Conservation (phyloP, 495 filamentous ascomycete species). For the Evansstolkia leycettana region DNA sequence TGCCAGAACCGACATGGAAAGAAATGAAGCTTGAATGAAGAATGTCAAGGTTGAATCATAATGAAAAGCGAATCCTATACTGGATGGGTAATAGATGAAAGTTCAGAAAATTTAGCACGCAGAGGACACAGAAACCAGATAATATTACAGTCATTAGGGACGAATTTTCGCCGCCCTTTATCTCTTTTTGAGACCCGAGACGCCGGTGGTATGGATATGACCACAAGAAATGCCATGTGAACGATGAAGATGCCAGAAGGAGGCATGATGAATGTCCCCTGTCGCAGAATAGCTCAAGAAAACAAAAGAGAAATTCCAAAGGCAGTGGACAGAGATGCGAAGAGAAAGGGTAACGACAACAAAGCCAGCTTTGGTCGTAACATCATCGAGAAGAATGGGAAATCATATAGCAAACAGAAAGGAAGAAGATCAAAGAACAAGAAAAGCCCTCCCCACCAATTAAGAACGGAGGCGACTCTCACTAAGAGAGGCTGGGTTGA, state of each 20-base stretch:
- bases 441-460: constrained; percentile 12
- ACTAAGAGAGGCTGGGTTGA: neutral
- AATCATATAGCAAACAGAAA: constrained; percentile 6
- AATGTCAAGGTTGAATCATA: constrained; percentile 1
- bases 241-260: neutral
- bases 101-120: neutral
- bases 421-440: constrained; percentile 12
- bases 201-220: constrained; percentile 10
- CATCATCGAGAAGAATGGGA: constrained; percentile 17
- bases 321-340: constrained; percentile 9
- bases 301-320: too few relatives aligned
- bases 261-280: constrained; percentile 1
- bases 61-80: constrained; percentile 2
- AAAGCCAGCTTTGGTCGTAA: constrained; percentile 40
- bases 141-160: constrained; percentile 19
- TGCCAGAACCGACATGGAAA: constrained; percentile 1
- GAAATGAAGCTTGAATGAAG: constrained; percentile 9
- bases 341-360: constrained; percentile 19
- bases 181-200: constrained; percentile 17
- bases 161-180: constrained; percentile 1
- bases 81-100: neutral
- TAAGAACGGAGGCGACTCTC: neutral
- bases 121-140: constrained; percentile 7
- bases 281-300: constrained; percentile 8
- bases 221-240: too few relatives aligned